Evolutionary conservation across 2,329 filamentous ascomycete genomes (phyloP).

Genomic region (Colletotrichum sp.): DNA sequence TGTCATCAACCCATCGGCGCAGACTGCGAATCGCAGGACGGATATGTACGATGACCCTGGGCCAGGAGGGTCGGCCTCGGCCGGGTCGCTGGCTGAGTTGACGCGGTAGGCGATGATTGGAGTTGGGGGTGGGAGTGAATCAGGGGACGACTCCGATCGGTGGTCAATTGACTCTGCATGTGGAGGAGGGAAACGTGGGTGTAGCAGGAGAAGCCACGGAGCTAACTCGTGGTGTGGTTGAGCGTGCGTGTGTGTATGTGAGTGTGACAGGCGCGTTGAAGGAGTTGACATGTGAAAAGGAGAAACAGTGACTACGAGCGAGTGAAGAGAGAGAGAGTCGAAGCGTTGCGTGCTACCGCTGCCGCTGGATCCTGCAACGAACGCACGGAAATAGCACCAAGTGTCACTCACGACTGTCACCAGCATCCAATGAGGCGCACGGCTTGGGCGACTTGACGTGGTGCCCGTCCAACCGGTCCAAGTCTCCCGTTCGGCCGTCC

Average conservation of each 20-base stretch:
- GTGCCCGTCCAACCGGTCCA: neutral
- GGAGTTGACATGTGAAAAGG: conserved; percentile 18
- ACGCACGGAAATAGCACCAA: conserved; percentile 2
- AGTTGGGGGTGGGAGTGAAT: neutral
- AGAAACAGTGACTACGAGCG: neutral
- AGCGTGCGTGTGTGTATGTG: neutral
- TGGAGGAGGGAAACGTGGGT: neutral
- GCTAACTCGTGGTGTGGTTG: neutral
- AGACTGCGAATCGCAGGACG: neutral
- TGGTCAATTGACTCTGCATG: conserved; percentile 9
- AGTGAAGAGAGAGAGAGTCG: neutral
- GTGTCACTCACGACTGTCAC: neutral
- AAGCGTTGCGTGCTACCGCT: neutral
- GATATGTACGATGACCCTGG: conserved; percentile 8
- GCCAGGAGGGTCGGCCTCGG: neutral
- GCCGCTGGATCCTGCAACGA: neutral
- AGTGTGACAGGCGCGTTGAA: neutral
- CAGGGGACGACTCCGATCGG: conserved; percentile 7
- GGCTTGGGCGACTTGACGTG: neutral
- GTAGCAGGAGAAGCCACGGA: neutral
- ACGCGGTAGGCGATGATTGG: conserved; percentile 19
- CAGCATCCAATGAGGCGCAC: neutral
- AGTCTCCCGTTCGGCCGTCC: neutral
- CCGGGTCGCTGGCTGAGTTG: neutral
- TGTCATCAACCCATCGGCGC: neutral